Conservation (phyloP, 1,139 yeast genomes). For the Suhomyces bokatorum region DNA sequence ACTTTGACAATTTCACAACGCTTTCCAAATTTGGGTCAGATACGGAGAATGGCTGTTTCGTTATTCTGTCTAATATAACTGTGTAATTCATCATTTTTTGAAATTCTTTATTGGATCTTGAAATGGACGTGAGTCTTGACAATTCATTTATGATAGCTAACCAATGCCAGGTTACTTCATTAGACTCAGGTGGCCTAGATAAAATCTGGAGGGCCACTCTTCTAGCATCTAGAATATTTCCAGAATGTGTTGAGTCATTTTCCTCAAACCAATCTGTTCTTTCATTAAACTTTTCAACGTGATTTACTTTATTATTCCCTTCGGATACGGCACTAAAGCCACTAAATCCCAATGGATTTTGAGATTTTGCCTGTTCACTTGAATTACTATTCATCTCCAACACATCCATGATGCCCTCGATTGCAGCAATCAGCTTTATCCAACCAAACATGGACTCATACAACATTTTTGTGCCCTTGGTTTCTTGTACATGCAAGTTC, state of each 20-base stretch:
- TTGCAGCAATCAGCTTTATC: slow-evolving; percentile 39
- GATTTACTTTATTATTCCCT: slow-evolving; percentile 2
- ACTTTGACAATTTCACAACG: slow-evolving; percentile 35
- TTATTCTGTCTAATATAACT: slow-evolving; percentile 43
- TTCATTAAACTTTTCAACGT: slow-evolving; percentile 7
- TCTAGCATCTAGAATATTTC: slow-evolving; percentile 44
- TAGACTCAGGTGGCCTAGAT: slow-evolving; percentile 6
- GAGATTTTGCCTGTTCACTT: not conserved
- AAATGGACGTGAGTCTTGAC: slow-evolving; percentile 39
- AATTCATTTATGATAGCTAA: slow-evolving; percentile 41
- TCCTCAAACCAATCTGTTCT: slow-evolving; percentile 40
- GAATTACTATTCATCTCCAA: not conserved
- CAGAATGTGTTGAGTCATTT: slow-evolving; percentile 37
- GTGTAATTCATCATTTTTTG: slow-evolving; percentile 56
- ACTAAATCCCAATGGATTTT: slow-evolving; percentile 1
- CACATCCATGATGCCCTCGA: slow-evolving; percentile 28
- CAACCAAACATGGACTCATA: slow-evolving; percentile 22
- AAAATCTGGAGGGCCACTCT: slow-evolving; percentile 34
- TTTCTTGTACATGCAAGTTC: slow-evolving; percentile 9
- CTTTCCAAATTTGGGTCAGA: slow-evolving; percentile 6
- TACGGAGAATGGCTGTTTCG: slow-evolving; percentile 21
- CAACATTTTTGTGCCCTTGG: not conserved
- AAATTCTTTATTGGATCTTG: slow-evolving; percentile 34
- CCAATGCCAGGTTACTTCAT: slow-evolving; percentile 16
- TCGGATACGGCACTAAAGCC: not conserved